Conservation (phyloP, 2,329 filamentous ascomycete genomes). For the Thyridium curvatum region DNA sequence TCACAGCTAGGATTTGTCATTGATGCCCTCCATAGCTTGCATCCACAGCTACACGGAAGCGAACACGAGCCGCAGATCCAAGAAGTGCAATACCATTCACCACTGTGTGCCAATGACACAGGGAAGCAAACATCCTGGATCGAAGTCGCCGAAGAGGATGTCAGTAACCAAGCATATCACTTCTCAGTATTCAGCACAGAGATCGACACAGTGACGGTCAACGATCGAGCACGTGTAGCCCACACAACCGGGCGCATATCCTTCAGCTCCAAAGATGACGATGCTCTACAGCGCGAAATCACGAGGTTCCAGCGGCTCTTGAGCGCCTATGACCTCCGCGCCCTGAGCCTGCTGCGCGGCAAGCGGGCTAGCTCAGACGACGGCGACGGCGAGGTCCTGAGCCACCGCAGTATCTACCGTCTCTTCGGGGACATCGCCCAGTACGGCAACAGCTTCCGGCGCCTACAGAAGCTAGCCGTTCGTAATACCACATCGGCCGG, state of each 20-base stretch:
- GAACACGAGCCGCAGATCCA: constrained; percentile 18
- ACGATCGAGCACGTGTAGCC: constrained; percentile 1
- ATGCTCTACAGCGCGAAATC: constrained; percentile 12
- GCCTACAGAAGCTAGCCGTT: constrained; percentile 22
- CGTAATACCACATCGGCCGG: constrained; percentile 20
- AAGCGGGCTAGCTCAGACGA: constrained; percentile 18
- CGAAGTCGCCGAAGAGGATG: neutral
- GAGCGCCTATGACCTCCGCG: constrained; percentile 20
- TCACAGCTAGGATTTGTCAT: constrained; percentile 25
- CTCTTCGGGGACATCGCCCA: constrained; percentile 26
- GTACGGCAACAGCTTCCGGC: constrained; percentile 22
- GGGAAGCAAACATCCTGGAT: neutral
- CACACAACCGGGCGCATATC: constrained; percentile 18
- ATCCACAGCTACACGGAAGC: constrained; percentile 11
- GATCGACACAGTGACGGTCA: neutral
- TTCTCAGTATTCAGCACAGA: too few species aligned
- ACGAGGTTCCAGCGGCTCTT: constrained; percentile 23
- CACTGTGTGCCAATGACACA: constrained; percentile 21
- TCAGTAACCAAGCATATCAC: neutral
- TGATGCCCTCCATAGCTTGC: constrained; percentile 22
- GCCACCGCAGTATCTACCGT: constrained; percentile 29
- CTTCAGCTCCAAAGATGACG: constrained; percentile 13
- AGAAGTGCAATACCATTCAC: constrained; percentile 21
- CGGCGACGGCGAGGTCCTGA: constrained; percentile 25
- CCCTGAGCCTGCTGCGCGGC: constrained; percentile 18